Base-by-base conservation (phyloP, 129 eudicot genomes). In the Pseudognaphalium luteoalbum region DNA sequence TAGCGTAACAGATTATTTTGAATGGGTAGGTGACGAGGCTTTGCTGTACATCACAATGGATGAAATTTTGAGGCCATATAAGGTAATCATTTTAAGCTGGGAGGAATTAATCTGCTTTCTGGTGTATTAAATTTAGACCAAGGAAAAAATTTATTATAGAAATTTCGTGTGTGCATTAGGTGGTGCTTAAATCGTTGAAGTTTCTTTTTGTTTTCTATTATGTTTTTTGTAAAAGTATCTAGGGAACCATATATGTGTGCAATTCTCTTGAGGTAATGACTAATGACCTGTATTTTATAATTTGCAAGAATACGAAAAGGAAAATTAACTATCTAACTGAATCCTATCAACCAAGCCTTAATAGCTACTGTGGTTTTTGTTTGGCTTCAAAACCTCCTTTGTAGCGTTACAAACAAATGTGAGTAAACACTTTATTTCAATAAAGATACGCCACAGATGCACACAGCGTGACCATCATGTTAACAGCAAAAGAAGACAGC, bases 11-110 rank as follows among this genome's bases (percentile, higher is more conserved):
- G 61, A 74, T 66, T 76, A 85, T 67, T 66, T 93, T 81, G 93
- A 88, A 81, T 93, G 98, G 98, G 98, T 92, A 25, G 97, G 98
- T 73, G 91, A 90, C 72, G 92, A 86, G 34, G 89, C 91, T 44
- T 87, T 93, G 84, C 70, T 88, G 61, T 93, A 93, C 82, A 69
- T 84, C 83, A 90, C 98, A 57, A 93, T 87, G 96, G 97, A 93
- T 85, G 95, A 82, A 75, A 91, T 87, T 62, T 93, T 90, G 70
- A 85, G 98, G 66, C 96, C 98, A 69, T 90, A 87, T 78, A 93
- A 93, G 91, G 98, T 92, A 83, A 41, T 71, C 5, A 8, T 66
- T 68, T 77, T 59, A 69, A 35, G 34, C 34, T 4, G 21, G 68
- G 17, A 2, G 3, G 42, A 52, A n/a, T 56, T 28, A 78, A 59